A percentile compares a stretch with the other conserved stretches of the same genome.
These are phyloP conservation scores for Podospora pseudopauciseta DNA, from an alignment of 495 filamentous ascomycete genomes.

Conservation along the genomic window DNA sequence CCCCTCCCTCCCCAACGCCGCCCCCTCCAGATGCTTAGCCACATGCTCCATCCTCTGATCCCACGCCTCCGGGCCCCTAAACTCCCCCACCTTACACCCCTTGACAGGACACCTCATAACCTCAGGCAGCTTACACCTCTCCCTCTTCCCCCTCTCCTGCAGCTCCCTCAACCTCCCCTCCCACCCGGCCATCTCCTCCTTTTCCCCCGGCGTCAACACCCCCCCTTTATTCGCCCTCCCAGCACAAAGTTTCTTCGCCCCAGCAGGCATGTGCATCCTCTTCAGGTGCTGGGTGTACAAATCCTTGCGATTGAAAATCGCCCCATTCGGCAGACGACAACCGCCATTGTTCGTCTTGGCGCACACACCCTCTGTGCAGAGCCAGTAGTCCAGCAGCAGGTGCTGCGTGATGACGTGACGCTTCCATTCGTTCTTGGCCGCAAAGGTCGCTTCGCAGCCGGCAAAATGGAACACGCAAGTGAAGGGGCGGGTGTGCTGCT, in stretches of 20 bases:
- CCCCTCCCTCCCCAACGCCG: slow-evolving; percentile 31
- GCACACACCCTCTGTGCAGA: slow-evolving; percentile 68
- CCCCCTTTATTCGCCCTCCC: not conserved
- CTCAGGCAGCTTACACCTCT: slow-evolving; percentile 58
- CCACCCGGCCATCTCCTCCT: slow-evolving; percentile 25
- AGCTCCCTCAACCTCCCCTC: slow-evolving; percentile 46
- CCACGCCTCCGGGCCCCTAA: slow-evolving; percentile 65
- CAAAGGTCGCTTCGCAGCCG: slow-evolving; percentile 71
- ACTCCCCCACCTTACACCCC: slow-evolving; percentile 50
- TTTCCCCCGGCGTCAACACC: not conserved
- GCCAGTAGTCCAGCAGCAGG: slow-evolving; percentile 71
- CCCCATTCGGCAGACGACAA: slow-evolving; percentile 36
- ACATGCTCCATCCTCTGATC: slow-evolving; percentile 89
- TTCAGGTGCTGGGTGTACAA: slow-evolving; percentile 86
- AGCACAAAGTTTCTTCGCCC: slow-evolving; percentile 37
- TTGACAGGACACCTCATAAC: slow-evolving; percentile 61
- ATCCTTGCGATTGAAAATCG: slow-evolving; percentile 90
- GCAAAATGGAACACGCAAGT: slow-evolving; percentile 75
- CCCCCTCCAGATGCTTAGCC: slow-evolving; percentile 71
- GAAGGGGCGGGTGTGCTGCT: slow-evolving; percentile 61
- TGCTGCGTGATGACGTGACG: slow-evolving; percentile 83
- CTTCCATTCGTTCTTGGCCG: slow-evolving; percentile 91
- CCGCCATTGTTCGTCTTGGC: slow-evolving; percentile 30
- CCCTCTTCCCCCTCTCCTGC: slow-evolving; percentile 55
- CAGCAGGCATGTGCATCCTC: slow-evolving; percentile 68